Conservation (phyloP, 768 basidiomycete species). For the Leccinum truebloodii region DNA sequence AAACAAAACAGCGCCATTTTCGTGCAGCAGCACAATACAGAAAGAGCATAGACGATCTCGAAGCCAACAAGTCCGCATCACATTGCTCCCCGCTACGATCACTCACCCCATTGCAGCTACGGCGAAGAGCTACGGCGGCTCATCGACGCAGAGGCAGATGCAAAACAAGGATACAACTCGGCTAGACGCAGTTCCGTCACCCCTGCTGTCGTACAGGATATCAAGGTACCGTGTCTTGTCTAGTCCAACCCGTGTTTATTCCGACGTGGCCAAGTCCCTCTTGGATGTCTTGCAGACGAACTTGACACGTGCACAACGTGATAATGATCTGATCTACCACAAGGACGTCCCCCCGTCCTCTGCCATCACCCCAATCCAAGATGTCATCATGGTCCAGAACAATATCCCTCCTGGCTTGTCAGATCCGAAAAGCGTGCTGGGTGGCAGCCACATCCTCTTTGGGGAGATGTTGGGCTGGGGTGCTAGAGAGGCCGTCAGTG, state of each 20-base stretch:
- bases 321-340: conserved; percentile 96
- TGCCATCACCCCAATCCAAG: conserved; percentile 62
- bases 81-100: not conserved
- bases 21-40: conserved; percentile 86
- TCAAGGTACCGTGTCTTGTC: conserved; percentile 53
- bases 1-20: conserved; percentile 85
- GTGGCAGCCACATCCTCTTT: conserved; percentile 63
- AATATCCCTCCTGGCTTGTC: conserved; percentile 54
- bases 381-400: conserved; percentile 65
- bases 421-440: conserved; percentile 58
- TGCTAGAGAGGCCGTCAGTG: conserved; percentile 86
- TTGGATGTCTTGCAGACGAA: conserved; percentile 68
- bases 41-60: conserved; percentile 86
- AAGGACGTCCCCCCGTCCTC: conserved; percentile 77
- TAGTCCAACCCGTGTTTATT: not conserved
- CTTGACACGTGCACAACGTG: conserved; percentile 72
- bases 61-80: conserved; percentile 58
- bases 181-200: conserved; percentile 65
- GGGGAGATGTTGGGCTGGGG: conserved; percentile 81
- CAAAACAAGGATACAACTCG: conserved; percentile 68
- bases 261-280: conserved; percentile 57
- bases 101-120: conserved; percentile 54
- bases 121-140: conserved; percentile 86
- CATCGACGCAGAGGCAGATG: conserved; percentile 60
- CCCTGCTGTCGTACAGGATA: conserved; percentile 69